A percentile compares a stretch with the other conserved stretches of the same genome.
Conservation (phyloP, 306 rosid species). For the Prunus kanzakura region DNA sequence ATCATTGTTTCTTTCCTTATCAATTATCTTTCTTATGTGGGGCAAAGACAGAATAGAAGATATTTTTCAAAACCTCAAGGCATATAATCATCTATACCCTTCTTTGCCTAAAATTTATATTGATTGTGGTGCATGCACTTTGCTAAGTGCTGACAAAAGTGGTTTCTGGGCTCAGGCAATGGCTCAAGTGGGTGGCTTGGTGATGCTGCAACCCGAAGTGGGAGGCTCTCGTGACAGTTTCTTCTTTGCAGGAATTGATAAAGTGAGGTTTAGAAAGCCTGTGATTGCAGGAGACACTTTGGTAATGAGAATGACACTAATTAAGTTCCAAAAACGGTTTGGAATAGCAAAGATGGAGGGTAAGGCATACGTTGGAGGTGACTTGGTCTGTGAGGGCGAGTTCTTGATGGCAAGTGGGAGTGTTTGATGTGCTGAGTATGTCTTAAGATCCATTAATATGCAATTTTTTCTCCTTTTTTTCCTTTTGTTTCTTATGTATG, state of each 20-base stretch:
- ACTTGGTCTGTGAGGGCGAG: slow-evolving; percentile 87
- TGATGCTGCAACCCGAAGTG: slow-evolving; percentile 87
- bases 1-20: neutral
- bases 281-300: slow-evolving; percentile 92
- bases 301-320: slow-evolving; percentile 89
- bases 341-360: slow-evolving; percentile 96
- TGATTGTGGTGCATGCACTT: neutral
- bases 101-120: neutral
- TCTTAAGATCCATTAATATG: neutral
- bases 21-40: neutral
- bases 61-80: neutral
- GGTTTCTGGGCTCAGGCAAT: slow-evolving; percentile 59
- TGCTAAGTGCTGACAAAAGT: slow-evolving; percentile 6
- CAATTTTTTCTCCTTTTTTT: neutral
- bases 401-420: slow-evolving; percentile 77
- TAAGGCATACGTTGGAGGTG: slow-evolving; percentile 90
- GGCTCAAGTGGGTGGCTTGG: slow-evolving; percentile 96
- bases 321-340: slow-evolving; percentile 77
- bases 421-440: slow-evolving; percentile 20
- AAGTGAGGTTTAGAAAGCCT: slow-evolving; percentile 84
- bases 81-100: neutral
- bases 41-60: neutral
- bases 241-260: slow-evolving; percentile 94
- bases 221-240: slow-evolving; percentile 82
- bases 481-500: neutral